Evolutionary conservation across 176 grass and related monocot genomes (phyloP).

Genomic region (Oryza glumipatula): DNA sequence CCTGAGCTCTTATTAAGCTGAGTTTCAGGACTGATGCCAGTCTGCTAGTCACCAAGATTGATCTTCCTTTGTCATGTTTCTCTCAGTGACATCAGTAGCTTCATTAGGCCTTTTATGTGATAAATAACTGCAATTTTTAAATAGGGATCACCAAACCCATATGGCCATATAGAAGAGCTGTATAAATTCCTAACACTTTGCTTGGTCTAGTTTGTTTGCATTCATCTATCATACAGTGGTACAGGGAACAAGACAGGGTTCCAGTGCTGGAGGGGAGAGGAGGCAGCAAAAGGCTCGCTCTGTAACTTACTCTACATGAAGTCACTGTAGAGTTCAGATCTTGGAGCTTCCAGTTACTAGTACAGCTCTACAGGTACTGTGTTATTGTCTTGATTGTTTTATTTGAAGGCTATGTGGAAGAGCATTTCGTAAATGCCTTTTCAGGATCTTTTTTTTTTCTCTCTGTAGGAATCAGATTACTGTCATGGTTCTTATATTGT

Average conservation of each 20-base stretch:
- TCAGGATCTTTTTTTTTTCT: not conserved
- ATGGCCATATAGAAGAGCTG: conserved; percentile 8
- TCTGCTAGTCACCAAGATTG: conserved; percentile 29
- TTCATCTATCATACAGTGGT: conserved; percentile 30
- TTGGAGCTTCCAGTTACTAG: conserved; percentile 8
- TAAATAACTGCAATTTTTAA: conserved; percentile 23
- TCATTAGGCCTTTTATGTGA: conserved; percentile 28
- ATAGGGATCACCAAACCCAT: conserved; percentile 6
- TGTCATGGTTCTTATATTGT: conserved; percentile 8
- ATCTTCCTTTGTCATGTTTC: conserved; percentile 23
- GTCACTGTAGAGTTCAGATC: not conserved
- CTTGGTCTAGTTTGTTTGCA: conserved; percentile 29
- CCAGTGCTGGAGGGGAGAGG: not conserved
- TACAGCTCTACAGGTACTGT: conserved; percentile 34
- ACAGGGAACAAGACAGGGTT: not conserved
- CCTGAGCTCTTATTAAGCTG: conserved; percentile 24
- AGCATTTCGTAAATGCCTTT: conserved; percentile 1
- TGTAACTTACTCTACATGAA: conserved; percentile 23
- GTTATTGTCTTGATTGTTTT: conserved; percentile 13
- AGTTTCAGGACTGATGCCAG: conserved; percentile 2
- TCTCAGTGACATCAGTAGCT: conserved; percentile 34
- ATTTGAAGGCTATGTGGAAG: conserved; percentile 16
- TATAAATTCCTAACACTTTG: conserved; percentile 31
- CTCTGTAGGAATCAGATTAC: conserved; percentile 18
- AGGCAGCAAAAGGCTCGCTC: conserved; percentile 27